phyloP scores from a whole-genome alignment of 352 stramenopile species.

The Halophytophthora batemanensis region DNA sequence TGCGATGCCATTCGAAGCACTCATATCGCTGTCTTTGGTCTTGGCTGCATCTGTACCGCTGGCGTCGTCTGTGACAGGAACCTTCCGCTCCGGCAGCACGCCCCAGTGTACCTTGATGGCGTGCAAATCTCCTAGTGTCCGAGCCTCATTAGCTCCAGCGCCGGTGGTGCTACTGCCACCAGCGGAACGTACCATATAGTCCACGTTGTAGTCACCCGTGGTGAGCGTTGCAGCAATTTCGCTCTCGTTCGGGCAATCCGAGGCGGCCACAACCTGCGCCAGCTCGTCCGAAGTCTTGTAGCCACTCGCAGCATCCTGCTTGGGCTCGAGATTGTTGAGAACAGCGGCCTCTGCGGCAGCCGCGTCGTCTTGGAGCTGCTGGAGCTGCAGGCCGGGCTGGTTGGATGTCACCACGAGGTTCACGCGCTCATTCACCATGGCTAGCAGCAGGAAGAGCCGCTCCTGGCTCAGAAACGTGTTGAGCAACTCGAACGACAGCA shows the following conservation, averaged over 20 bases:
- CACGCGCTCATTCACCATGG: slow-evolving; percentile 78
- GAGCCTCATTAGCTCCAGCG: slow-evolving; percentile 24
- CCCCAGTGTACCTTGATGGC: slow-evolving; percentile 69
- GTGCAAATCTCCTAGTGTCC: slow-evolving; percentile 65
- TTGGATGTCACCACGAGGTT: slow-evolving; percentile 72
- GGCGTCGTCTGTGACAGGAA: slow-evolving; percentile 32
- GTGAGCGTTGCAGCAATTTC: slow-evolving; percentile 61
- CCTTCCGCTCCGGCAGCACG: slow-evolving; percentile 57
- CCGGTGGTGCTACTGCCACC: slow-evolving; percentile 24
- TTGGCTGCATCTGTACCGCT: slow-evolving; percentile 17
- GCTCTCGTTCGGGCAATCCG: slow-evolving; percentile 61
- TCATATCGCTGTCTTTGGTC: slow-evolving; percentile 15
- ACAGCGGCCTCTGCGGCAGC: slow-evolving; percentile 12
- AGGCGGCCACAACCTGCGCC: slow-evolving; percentile 41
- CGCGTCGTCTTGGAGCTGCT: slow-evolving; percentile 52
- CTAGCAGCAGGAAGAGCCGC: slow-evolving; percentile 69
- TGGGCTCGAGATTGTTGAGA: slow-evolving; percentile 41
- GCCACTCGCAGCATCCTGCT: slow-evolving; percentile 27
- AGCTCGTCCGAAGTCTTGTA: slow-evolving; percentile 64
- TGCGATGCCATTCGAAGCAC: slow-evolving; percentile 25
- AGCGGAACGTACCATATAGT: slow-evolving; percentile 66
- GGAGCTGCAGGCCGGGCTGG: slow-evolving; percentile 64
- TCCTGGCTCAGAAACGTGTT: slow-evolving; percentile 77
- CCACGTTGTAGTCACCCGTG: slow-evolving; percentile 62
- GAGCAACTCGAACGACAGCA: slow-evolving; percentile 82